Evolutionary conservation across 2,329 filamentous ascomycete genomes (phyloP).

Genomic region (Aspergillus persii): DNA sequence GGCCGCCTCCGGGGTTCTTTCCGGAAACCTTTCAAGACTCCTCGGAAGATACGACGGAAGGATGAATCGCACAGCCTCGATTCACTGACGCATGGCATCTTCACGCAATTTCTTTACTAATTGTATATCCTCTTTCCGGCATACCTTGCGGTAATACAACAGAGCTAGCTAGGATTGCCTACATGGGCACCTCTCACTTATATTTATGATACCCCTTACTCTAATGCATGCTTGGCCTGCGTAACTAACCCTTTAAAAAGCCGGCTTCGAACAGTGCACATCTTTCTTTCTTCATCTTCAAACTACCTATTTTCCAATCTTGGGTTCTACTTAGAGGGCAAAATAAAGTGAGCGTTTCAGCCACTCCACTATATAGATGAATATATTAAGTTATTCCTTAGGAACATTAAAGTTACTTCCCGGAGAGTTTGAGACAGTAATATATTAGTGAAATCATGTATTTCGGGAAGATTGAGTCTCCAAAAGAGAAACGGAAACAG

Average conservation of each 20-base stretch:
- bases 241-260: background rate
- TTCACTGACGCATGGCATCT: background rate
- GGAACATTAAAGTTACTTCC: too few species aligned
- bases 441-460: too few species aligned
- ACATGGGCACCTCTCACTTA: background rate
- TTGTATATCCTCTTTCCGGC: background rate
- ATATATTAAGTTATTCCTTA: too few species aligned
- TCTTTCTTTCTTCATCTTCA: background rate
- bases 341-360: too few species aligned
- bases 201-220: background rate
- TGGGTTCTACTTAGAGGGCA: too few species aligned
- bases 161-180: background rate
- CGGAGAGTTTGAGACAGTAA: too few species aligned
- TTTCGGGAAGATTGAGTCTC: too few species aligned
- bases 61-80: slow-evolving; percentile 7
- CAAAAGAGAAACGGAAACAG: slow-evolving; percentile 9
- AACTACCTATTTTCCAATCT: too few species aligned
- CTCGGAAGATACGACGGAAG: slow-evolving; percentile 20
- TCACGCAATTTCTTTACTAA: background rate
- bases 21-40: slow-evolving; percentile 39
- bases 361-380: too few species aligned
- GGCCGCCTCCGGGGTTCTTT: slow-evolving; percentile 44
- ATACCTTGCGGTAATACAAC: background rate
- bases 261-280: background rate
- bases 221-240: background rate